Base-by-base conservation (phyloP, 177 flowering plant species). In the Vitis hybrid region DNA sequence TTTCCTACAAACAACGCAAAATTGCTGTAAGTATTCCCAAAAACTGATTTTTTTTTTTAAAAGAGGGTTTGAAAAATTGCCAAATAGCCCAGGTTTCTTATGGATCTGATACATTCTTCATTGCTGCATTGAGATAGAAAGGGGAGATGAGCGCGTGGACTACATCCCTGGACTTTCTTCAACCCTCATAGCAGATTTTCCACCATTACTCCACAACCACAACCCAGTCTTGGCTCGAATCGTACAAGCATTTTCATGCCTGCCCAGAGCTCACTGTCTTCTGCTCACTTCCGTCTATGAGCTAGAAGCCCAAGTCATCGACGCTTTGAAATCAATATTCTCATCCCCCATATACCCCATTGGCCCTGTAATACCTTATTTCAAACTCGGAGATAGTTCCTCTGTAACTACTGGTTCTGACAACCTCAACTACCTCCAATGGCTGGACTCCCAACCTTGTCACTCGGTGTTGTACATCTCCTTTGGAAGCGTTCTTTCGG, bases 301-400 rank as follows among this genome's bases (percentile, higher is more conserved):
- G 73, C 77, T 81, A 9, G 83, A 78, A 70, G 6, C 68, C 40
- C 48, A 62, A 58, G 77, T 54, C n/a, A 51, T 80, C 10, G 76
- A 80, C 14, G 59, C 71, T 15, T 45, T 80, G 9, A 60, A 56
- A 51, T 5, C 57, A 3, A 13, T 60, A 15, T 52, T 78, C 49
- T 32, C 59, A 2, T 26, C 74, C 9, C 80, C 77, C 30, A 65
- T 89, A 1, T 81, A 82, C 80, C 9, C 82, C 1, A 48, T 89
- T 5, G 96, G 94, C 17, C 94, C 92, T 0, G 23, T 72, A 34
- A 84, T 88, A 13, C 94, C 96, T 14, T 75, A 75, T 75, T 68
- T 74, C 14, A 48, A 79, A 63, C 79, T 76, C 61, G 34, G 48
- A n/a, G 60, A 76, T 6, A 59, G 58, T 13, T n/a, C 61, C 13